Evolutionary conservation across 2,329 filamentous ascomycete species (phyloP), one percentile per base, ranked within the genome.

Genomic region (Epichloe gansuensis): DNA sequence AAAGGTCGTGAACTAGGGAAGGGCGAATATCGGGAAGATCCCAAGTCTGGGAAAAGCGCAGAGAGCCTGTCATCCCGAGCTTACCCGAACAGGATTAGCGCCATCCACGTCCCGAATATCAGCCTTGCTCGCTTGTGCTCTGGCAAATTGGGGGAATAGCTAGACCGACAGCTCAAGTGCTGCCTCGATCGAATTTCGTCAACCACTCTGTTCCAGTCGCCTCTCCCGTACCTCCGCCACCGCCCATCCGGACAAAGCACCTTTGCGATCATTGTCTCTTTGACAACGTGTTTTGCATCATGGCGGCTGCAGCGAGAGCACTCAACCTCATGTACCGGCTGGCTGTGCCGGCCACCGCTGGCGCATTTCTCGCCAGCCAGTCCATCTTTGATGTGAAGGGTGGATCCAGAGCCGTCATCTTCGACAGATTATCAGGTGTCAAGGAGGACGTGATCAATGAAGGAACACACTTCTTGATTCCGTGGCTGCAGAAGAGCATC

Each of bases 301-400:
- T 81, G 77, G 74, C 77, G 58, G 73, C 75, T 62, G 70, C 73
- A 71, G 75, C 79, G 58, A 75, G 78, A 65, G 70, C 73, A 46
- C 76, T 89, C 59, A 76, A 76, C 64, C 67, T 74, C 59, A 68
- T 85, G 64, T 88, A 85, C 73, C 77, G 77, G 61, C 77, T 76
- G 68, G 87, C 87, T 57, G 72, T 96, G 51, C 91, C 91, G 46
- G 77, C 81, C 53, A 82, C 86, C 55, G 69, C 87, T 60, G 88
- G 78, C 61, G 74, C 81, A 61, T 78, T 81, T 53, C 64, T 91
- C 55, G 74, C 81, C 59, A 85, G 90, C 69, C 80, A 88, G 59
- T 88, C 90, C 54, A 81, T 98, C 57, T 98, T 96, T 83, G 93
- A 98, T 71, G 93, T 98, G 67, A 91, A 89, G 69, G 93, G 93